Percentiles rank a stretch among this genome's conserved stretches.
Evolutionary conservation across 2,329 filamentous ascomycete species (phyloP).

Genomic region (Ophiostoma montium): DNA sequence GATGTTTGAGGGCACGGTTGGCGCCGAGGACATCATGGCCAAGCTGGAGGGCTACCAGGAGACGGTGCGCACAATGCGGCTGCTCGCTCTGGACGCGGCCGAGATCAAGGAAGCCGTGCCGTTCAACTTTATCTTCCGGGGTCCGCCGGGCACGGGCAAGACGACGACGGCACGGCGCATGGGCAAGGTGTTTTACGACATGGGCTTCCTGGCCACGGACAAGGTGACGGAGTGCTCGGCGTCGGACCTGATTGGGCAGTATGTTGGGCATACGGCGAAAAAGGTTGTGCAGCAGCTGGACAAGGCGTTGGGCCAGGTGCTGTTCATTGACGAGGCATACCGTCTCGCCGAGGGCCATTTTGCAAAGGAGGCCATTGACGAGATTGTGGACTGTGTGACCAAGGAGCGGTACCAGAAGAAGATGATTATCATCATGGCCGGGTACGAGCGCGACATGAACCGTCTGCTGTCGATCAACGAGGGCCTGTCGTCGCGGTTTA

Average conservation of each 20-base stretch:
- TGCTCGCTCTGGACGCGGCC: conserved; percentile 35
- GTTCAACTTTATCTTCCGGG: conserved; percentile 56
- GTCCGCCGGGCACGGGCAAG: conserved; percentile 49
- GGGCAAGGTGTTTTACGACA: conserved; percentile 61
- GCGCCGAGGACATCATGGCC: conserved; percentile 38
- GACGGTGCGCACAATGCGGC: conserved; percentile 35
- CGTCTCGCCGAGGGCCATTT: conserved; percentile 43
- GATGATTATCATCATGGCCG: conserved; percentile 53
- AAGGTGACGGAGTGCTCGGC: conserved; percentile 44
- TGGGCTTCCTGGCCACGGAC: conserved; percentile 48
- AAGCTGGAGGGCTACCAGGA: conserved; percentile 41
- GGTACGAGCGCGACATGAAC: conserved; percentile 55
- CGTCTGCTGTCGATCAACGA: conserved; percentile 45
- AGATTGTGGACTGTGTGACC: conserved; percentile 36
- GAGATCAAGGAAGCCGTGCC: conserved; percentile 36
- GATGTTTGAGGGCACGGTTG: conserved; percentile 45
- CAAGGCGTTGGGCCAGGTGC: conserved; percentile 46
- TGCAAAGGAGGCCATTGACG: conserved; percentile 41
- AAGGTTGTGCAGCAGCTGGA: conserved; percentile 49
- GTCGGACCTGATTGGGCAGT: conserved; percentile 54
- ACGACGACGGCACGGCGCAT: conserved; percentile 60
- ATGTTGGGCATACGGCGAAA: conserved; percentile 54
- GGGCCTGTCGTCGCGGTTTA: conserved; percentile 51
- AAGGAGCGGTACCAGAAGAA: conserved; percentile 44
- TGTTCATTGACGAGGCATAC: conserved; percentile 64